Conservation (phyloP, 108 stramenopile genomes). For the Schizochytrium sp. region DNA sequence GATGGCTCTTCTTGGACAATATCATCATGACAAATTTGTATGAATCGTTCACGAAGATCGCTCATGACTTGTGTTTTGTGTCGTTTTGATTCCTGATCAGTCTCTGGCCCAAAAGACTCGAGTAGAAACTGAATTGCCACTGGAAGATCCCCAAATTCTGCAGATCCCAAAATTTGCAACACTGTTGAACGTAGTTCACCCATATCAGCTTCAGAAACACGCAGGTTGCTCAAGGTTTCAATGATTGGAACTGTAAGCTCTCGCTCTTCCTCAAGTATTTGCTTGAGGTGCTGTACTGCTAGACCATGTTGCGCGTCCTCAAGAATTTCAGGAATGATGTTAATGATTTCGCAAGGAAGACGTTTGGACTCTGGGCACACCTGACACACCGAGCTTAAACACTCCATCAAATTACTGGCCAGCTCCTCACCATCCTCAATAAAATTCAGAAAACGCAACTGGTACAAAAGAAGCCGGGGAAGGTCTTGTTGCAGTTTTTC, state of each 20-base stretch:
- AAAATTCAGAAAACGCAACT: constrained; percentile 49
- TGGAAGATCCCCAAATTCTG: constrained; percentile 15
- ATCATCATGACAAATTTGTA: constrained; percentile 27
- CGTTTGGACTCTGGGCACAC: constrained; percentile 3
- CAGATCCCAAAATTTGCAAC: constrained; percentile 1
- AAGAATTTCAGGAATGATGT: constrained; percentile 31
- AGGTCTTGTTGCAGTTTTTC: constrained; percentile 14
- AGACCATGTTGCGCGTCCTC: constrained; percentile 32
- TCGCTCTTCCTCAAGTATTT: constrained; percentile 31
- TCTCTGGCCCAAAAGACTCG: constrained; percentile 28
- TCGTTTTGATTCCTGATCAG: background rate
- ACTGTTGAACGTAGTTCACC: constrained; percentile 1
- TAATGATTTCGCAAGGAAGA: constrained; percentile 24
- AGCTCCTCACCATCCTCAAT: constrained; percentile 48
- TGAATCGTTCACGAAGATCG: constrained; percentile 19
- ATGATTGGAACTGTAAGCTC: constrained; percentile 51
- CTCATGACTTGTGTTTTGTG: background rate
- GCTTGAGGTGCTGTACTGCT: constrained; percentile 16
- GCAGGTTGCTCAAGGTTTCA: constrained; percentile 21
- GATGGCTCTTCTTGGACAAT: constrained; percentile 31
- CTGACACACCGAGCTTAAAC: constrained; percentile 9
- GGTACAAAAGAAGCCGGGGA: constrained; percentile 10
- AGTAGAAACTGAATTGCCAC: constrained; percentile 55
- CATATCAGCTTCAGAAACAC: background rate
- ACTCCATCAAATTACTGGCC: constrained; percentile 9